Evolutionary conservation across 352 stramenopile species (phyloP).

Genomic region (Phytophthora boehmeriae): DNA sequence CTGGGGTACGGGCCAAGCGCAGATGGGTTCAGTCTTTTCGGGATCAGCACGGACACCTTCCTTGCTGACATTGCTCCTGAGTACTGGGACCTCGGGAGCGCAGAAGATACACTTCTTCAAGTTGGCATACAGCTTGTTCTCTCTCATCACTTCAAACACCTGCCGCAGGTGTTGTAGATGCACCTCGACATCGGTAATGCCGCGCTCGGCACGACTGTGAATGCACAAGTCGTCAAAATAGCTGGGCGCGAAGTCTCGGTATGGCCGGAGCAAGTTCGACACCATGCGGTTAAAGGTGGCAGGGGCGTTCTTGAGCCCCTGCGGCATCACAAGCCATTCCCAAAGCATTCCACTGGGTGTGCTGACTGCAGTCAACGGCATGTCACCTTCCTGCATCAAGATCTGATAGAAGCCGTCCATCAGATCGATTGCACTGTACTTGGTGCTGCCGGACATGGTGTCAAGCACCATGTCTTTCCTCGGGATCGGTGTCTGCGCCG

Average conservation of each 20-base stretch:
- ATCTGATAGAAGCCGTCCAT: constrained; percentile 39
- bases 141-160: constrained; percentile 27
- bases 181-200: constrained; percentile 10
- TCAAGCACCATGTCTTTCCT: constrained; percentile 33
- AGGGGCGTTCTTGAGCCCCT: too few species aligned
- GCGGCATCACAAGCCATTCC: too few species aligned
- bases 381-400: constrained; percentile 16
- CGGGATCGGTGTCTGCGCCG: constrained; percentile 36
- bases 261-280: constrained; percentile 6
- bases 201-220: too few species aligned
- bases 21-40: constrained; percentile 24
- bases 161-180: constrained; percentile 26
- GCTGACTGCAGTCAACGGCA: constrained; percentile 26
- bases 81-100: constrained; percentile 32
- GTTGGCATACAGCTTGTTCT: too few species aligned
- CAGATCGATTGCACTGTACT: constrained; percentile 35
- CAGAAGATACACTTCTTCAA: too few species aligned
- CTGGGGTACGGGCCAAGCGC: background rate
- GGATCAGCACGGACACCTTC: constrained; percentile 18
- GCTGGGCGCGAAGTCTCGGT: constrained; percentile 13
- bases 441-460: constrained; percentile 29
- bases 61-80: constrained; percentile 29
- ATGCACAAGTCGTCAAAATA: constrained; percentile 41
- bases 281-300: constrained; percentile 34
- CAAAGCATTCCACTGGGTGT: constrained; percentile 25